Evolutionary conservation across 306 rosid genomes (phyloP).

Genomic region (Trichosanthes truncata): DNA sequence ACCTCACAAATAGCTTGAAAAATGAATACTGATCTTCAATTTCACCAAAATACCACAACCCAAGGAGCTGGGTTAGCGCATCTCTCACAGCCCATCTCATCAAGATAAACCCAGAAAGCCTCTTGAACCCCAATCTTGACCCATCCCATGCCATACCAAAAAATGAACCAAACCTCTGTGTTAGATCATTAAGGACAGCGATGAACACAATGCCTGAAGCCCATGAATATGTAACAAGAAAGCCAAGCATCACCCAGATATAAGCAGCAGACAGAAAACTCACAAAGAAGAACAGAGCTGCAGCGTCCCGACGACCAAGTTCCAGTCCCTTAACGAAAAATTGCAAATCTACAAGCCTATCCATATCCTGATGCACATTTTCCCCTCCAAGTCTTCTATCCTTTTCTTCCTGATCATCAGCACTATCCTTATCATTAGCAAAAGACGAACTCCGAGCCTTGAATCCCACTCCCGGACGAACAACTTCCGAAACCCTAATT

Average conservation of each 20-base stretch:
- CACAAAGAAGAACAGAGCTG: conserved; percentile 53
- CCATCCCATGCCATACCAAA: conserved; percentile 71
- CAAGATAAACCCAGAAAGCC: conserved; percentile 84
- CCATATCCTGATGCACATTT: conserved; percentile 21
- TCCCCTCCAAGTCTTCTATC: conserved; percentile 27
- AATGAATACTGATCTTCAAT: conserved; percentile 94
- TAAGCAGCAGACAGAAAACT: conserved; percentile 64
- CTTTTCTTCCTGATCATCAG: conserved; percentile 13
- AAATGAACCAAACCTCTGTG: conserved; percentile 59
- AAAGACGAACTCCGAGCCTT: conserved; percentile 19
- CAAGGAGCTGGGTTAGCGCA: conserved; percentile 89
- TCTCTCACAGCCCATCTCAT: conserved; percentile 99
- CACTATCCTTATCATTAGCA: conserved; percentile 14
- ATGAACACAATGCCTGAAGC: conserved; percentile 74
- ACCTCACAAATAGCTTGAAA: conserved; percentile 84
- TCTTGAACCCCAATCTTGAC: conserved; percentile 75
- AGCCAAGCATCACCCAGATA: conserved; percentile 78
- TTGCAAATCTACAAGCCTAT: conserved; percentile 45
- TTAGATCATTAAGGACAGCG: conserved; percentile 54
- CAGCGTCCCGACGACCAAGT: conserved; percentile 67
- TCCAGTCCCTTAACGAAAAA: conserved; percentile 63
- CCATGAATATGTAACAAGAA: conserved; percentile 77
- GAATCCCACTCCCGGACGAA: conserved; percentile 56
- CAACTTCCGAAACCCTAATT: conserved; percentile 53
- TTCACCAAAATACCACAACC: conserved; percentile 91